These are phyloP conservation scores for Nicotiana rustica DNA, from an alignment of 305 asterid species.

Conservation along the genomic window DNA sequence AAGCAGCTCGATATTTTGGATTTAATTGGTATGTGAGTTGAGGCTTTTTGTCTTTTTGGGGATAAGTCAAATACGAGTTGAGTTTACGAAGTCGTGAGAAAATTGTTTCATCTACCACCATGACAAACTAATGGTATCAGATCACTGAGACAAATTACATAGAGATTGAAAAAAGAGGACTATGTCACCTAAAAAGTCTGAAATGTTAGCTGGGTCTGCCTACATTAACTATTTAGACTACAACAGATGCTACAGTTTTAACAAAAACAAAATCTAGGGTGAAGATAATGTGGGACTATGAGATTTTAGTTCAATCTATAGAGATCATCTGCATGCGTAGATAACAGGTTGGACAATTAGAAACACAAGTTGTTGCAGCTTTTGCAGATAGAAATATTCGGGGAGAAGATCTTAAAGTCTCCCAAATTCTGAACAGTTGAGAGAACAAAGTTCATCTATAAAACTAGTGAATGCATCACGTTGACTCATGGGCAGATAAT, in stretches of 20 bases:
- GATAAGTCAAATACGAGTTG: too few species aligned
- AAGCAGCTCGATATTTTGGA: background rate
- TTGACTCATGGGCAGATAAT: background rate
- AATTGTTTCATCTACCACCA: background rate
- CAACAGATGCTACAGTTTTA: background rate
- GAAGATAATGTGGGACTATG: background rate
- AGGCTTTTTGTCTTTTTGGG: too few species aligned
- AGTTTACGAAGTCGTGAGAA: background rate
- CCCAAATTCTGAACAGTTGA: background rate
- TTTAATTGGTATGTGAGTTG: background rate
- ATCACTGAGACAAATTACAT: background rate
- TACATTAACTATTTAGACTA: background rate
- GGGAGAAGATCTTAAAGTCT: background rate
- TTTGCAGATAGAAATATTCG: background rate
- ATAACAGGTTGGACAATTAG: background rate
- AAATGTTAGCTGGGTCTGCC: background rate
- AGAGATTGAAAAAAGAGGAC: background rate
- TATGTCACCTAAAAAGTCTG: background rate
- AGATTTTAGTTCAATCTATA: background rate
- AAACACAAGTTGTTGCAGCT: background rate
- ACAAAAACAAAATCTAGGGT: background rate
- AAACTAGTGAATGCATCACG: background rate
- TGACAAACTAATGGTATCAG: background rate
- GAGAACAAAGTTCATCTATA: background rate
- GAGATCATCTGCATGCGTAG: background rate